Conservation (phyloP, 371 early-diverging fungal genomes). For the Parasitella parasitica region DNA sequence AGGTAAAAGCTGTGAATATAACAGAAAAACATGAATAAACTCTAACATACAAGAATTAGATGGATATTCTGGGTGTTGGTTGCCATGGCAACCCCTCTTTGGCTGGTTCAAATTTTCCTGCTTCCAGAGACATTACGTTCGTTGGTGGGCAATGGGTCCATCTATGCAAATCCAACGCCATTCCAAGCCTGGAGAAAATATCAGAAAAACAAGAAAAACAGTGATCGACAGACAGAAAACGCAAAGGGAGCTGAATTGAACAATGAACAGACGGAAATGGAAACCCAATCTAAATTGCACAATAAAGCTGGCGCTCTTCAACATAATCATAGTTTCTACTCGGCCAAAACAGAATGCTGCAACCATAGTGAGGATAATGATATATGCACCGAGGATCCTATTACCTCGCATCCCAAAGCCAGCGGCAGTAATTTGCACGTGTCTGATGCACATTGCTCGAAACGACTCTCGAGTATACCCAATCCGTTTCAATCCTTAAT, state of each 20-base stretch:
- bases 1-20: conserved; percentile 1
- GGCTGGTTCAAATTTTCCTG: conserved; percentile 46
- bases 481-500: conserved; percentile 23
- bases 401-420: not conserved
- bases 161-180: conserved; percentile 29
- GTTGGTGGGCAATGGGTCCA: conserved; percentile 32
- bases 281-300: not conserved
- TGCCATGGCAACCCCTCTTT: conserved; percentile 47
- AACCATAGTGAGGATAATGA: not conserved
- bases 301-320: not conserved
- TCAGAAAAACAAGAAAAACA: not conserved
- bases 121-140: conserved; percentile 64
- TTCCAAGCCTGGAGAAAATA: conserved; percentile 14
- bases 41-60: conserved; percentile 7
- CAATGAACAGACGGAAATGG: no score
- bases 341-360: not conserved
- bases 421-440: not conserved
- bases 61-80: conserved; percentile 62
- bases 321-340: not conserved
- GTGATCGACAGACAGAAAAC: not conserved
- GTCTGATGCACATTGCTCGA: not conserved
- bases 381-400: not conserved
- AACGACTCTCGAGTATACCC: not conserved
- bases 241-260: no score
- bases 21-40: not conserved